Base-by-base conservation (phyloP, 495 filamentous ascomycete species). In the Lindgomyces ingoldianus region DNA sequence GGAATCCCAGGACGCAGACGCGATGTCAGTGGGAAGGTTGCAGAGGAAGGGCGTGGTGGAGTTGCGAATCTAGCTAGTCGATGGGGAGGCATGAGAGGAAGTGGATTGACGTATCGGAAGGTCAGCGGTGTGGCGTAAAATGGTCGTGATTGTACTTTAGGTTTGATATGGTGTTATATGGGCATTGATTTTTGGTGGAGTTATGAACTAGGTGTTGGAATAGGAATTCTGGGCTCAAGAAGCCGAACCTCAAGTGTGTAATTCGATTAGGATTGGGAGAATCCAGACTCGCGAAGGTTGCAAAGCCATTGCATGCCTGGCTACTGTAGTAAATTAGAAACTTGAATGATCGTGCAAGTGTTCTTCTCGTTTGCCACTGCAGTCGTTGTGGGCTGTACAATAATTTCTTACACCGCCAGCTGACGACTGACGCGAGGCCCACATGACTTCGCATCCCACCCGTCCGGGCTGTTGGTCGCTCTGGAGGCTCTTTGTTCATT, bases 21-120 rank as follows among this genome's bases (percentile, higher is more conserved):
- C 53, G 86, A 91, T 68, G 91, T 93, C 10, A 94, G 90, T 69
- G 92, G 91, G 2, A 91, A 91, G 75, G 77, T 90, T 48, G 92
- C 87, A 1, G 92, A 96, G 75, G 92, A 96, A 75, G 92, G 92
- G 0, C 79, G 87, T 42, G 84, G 83, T 2, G 80, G 80, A 10
- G 71, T 36, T 60, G 42, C 30, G 55, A 44, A 47, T 18, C 22
- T 48, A 21, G 65, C 47, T 26, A 59, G 29, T 1, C 49, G 59
- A 16, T 60, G 65, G 66, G 53, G 57, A 44, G 51, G 57, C 36
- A 46, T 51, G 60, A 57, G 53, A 22, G 60, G 39, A 10, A 26
- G 42, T 33, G 67, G 58, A 26, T 27, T 71, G 39, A 68, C 56
- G 9, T 65, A 64, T 46, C 25, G 68, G n/a, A 67, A 64, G 41